These are phyloP conservation scores for Rhynchospora pubera DNA, from an alignment of 176 grass and related monocot species.

Conservation along the genomic window DNA sequence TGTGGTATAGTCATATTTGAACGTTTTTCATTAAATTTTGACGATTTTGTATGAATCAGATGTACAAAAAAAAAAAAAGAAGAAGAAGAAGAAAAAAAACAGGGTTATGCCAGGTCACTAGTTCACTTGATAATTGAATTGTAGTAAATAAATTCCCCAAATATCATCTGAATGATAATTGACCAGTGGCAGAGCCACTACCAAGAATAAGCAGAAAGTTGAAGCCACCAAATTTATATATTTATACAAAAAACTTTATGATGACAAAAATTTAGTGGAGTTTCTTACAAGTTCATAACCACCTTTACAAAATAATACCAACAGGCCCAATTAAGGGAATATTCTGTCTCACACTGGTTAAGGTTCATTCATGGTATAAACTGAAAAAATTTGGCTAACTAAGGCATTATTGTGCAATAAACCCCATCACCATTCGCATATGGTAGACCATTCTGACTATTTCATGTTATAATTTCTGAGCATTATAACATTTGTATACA, in stretches of 20 bases:
- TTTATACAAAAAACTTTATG: not conserved
- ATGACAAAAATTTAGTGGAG: not conserved
- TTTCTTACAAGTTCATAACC: not conserved
- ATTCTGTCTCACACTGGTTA: not conserved
- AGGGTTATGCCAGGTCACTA: too few species aligned
- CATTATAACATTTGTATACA: not conserved
- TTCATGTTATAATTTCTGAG: not conserved
- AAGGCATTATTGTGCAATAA: not conserved
- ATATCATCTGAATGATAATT: not conserved
- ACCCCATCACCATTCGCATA: not conserved
- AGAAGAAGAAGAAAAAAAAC: too few species aligned
- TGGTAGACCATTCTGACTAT: not conserved
- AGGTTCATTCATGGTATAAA: not conserved
- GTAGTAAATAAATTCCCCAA: not conserved
- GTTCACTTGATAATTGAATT: too few species aligned
- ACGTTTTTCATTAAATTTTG: not conserved
- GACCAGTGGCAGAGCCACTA: not conserved
- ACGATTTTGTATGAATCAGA: not conserved
- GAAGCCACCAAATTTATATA: not conserved
- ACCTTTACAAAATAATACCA: not conserved
- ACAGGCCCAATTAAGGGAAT: not conserved
- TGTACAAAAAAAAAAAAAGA: too few species aligned
- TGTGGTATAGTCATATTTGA: not conserved
- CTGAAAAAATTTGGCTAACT: not conserved
- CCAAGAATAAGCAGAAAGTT: not conserved